Conservation (phyloP, 139 green algal genomes). For the Chlorella sp. region DNA sequence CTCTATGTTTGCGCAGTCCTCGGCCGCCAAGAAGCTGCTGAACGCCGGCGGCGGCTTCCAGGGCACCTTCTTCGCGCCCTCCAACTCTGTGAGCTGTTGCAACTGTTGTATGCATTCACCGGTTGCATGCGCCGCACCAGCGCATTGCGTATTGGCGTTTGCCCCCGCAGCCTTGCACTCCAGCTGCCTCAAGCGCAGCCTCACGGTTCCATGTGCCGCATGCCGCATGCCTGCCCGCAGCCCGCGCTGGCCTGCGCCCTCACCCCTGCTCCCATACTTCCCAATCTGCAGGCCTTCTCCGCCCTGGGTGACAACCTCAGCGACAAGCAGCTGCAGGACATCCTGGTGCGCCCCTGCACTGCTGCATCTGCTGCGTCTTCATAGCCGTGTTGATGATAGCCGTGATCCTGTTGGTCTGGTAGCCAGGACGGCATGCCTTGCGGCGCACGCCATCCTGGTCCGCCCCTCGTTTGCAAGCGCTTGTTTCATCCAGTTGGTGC, state of each 20-base stretch:
- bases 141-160: not conserved
- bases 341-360: too few species aligned
- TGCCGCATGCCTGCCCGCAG: too few species aligned
- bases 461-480: too few species aligned
- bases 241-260: not conserved
- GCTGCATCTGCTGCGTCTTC: too few species aligned
- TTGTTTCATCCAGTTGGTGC: too few species aligned
- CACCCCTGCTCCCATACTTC: not conserved
- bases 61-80: constrained; percentile 20
- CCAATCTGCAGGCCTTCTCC: not conserved
- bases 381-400: too few species aligned
- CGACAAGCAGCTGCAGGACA: not conserved
- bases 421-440: too few species aligned
- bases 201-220: too few species aligned
- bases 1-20: not conserved
- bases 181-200: too few species aligned
- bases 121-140: not conserved
- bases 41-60: not conserved
- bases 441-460: too few species aligned
- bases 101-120: not conserved
- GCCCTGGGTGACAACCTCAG: not conserved
- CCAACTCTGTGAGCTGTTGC: not conserved
- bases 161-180: too few species aligned
- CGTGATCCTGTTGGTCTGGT: too few species aligned
- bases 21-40: not conserved